Base-by-base conservation (phyloP, 768 basidiomycete genomes). In the Hydnum rufescens region DNA sequence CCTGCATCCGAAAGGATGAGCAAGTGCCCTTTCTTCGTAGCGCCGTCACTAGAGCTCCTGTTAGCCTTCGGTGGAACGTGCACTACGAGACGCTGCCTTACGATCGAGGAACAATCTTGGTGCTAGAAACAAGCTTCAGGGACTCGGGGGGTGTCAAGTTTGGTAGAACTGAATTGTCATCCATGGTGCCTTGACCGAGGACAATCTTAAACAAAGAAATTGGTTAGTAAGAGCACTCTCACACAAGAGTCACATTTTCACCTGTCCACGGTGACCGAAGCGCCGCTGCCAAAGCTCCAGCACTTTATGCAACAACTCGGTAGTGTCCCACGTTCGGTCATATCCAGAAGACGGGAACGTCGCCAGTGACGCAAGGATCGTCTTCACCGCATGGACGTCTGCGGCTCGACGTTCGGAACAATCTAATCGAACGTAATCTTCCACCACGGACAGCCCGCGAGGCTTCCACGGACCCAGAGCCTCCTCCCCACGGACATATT, bases 401-500 rank as follows among this genome's bases (percentile, higher is more conserved):
- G 87, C 88, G 6, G 84, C 76, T 34, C 77, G 72, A 32, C 71
- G 70, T 63, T 88, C 84, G 48, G 76, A 81, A 42, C 70, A 72
- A 13, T 80, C 70, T n/a, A 88, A 66, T 54, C 78, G 73, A 47
- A 70, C 70, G 61, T 86, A 83, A 61, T 96, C 93, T 57, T 93
- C 80, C 26, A 99, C 81, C 5, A 89, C 78, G 1, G 81, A 80
- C 26, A 96, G 73, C 5, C 92, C 87, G 43, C 92, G 74, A 42
- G 92, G 79, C 58, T 78, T 82, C 92, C 93, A 97, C 19, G 71
- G 64, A 4, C 74, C 78, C 28, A 97, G 71, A 3, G 71, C 65
- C 60, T 96, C 92, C 63, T 97, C 92, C 4, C 93, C 93, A 43
- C 80, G 74, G 0, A 99, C 90, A 65, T 92, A 96, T 63, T 89